Conservation (phyloP, 1,284 basidiomycete genomes). For the Trichosporon faecale region DNA sequence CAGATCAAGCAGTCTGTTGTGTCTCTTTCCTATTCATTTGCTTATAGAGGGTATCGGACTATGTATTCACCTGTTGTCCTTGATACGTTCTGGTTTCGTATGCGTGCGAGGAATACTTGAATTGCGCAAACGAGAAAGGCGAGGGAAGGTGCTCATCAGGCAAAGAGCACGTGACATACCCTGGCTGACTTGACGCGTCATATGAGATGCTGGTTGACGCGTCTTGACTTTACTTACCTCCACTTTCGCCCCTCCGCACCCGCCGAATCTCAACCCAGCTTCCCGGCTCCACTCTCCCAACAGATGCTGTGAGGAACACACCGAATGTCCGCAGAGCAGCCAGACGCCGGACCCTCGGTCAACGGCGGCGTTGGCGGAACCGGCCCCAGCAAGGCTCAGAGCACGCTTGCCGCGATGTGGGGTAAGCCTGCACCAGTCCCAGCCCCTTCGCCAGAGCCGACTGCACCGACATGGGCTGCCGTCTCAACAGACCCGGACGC, state of each 20-base stretch:
- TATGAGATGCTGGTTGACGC: not conserved
- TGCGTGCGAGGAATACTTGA: not conserved
- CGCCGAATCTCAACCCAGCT: not conserved
- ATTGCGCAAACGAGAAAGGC: too few species aligned
- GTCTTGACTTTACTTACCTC: constrained; percentile 3
- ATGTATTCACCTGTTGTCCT: constrained; percentile 8
- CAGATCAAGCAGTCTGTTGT: not conserved
- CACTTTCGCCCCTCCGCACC: not conserved
- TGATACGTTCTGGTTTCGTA: not conserved
- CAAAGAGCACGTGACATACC: not conserved
- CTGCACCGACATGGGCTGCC: not conserved
- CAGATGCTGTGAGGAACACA: not conserved
- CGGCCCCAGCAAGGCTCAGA: not conserved
- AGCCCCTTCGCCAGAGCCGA: not conserved
- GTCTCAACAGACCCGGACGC: not conserved
- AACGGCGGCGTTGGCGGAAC: not conserved
- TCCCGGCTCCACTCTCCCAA: not conserved
- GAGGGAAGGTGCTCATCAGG: too few species aligned
- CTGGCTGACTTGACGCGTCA: not conserved
- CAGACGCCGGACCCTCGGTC: not conserved
- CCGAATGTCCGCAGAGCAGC: constrained; percentile 7
- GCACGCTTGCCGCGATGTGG: not conserved
- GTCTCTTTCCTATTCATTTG: not conserved
- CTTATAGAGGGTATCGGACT: constrained; percentile 5
- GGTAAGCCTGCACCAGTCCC: not conserved